Conservation (phyloP, 441 rosid genomes). For the Pelargonium myrrhifolium region DNA sequence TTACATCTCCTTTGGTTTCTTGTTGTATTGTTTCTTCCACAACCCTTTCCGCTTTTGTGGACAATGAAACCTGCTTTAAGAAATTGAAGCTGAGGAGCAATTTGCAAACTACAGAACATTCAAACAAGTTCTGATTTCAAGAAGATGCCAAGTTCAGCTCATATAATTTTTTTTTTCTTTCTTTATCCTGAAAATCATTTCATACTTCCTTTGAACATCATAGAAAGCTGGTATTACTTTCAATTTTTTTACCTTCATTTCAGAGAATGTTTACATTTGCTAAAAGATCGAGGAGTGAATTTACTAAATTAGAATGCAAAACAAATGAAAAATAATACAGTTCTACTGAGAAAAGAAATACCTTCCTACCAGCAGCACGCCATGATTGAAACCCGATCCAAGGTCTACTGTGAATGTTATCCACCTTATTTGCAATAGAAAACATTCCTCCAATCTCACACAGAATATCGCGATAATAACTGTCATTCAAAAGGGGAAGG, state of each 20-base stretch:
- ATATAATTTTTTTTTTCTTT: neutral
- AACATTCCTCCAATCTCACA: slow-evolving; percentile 99
- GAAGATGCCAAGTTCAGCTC: slow-evolving; percentile 10
- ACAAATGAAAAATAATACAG: slow-evolving; percentile 11
- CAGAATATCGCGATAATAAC: slow-evolving; percentile 53
- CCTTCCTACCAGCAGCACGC: slow-evolving; percentile 97
- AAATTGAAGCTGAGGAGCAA: slow-evolving; percentile 18
- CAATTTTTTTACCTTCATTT: neutral
- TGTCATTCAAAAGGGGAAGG: slow-evolving; percentile 65
- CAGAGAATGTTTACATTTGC: neutral
- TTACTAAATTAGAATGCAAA: neutral
- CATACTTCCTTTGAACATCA: neutral
- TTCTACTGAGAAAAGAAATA: slow-evolving; percentile 30
- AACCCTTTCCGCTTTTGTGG: slow-evolving; percentile 63
- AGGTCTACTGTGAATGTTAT: slow-evolving; percentile 84
- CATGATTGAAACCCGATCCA: slow-evolving; percentile 99
- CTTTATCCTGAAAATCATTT: neutral
- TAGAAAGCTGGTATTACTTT: neutral
- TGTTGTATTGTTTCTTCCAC: slow-evolving; percentile 57
- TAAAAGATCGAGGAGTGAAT: neutral
- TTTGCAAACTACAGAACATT: slow-evolving; percentile 6
- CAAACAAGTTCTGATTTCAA: slow-evolving; percentile 7
- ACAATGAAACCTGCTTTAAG: slow-evolving; percentile 69
- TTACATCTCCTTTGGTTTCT: slow-evolving; percentile 61
- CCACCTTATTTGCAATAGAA: slow-evolving; percentile 83